Base-by-base conservation (phyloP, 352 stramenopile genomes). In the Phytophthora cajani region DNA sequence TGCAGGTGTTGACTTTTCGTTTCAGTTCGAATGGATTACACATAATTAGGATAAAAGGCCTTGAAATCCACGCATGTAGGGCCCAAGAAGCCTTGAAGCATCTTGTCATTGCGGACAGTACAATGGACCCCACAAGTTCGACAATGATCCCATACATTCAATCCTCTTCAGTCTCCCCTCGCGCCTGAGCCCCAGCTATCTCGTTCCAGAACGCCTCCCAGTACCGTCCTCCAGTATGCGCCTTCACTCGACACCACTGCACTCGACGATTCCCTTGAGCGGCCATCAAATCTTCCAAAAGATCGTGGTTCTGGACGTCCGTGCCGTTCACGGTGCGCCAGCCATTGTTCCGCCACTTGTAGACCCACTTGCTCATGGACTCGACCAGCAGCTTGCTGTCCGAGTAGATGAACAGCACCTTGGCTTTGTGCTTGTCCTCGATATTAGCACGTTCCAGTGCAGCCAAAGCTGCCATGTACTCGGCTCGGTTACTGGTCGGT, bases 321-420 rank as follows among this genome's bases (percentile, higher is more conserved):
- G 17, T 36, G 7, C 61, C 71, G 5, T 42, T 50, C 42, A 66
- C 33, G 5, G 50, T 74, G n/a, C 30, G 10, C 65, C 70, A 77
- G 10, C 65, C 65, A 17, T 71, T 71, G 50, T 59, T 60, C 10
- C 38, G 14, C 71, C 71, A 77, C 16, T 47, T 32, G 30, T 71
- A 58, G 10, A 77, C 42, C 60, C 66, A 74, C 19, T 68, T 58
- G 19, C 25, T 64, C 71, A 71, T 74, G 9, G 71, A 65, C 3
- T 57, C 21, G 2, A 74, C 19, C 30, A 78, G 47, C 9, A 64
- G 12, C 40, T 44, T 32, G 60, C 71, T 69, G 64, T 54, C 53
- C 1, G 61, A 67, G 61, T 57, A 78, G 25, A 78, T 62, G 33
- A 62, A 72, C 54, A 77, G 25, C 44, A 60, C 57, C 30, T 64